Percentiles rank a stretch among this genome's conserved stretches.
These are phyloP conservation scores for Bathelium albidoporum DNA, from an alignment of 495 filamentous ascomycete species.

Conservation along the genomic window DNA sequence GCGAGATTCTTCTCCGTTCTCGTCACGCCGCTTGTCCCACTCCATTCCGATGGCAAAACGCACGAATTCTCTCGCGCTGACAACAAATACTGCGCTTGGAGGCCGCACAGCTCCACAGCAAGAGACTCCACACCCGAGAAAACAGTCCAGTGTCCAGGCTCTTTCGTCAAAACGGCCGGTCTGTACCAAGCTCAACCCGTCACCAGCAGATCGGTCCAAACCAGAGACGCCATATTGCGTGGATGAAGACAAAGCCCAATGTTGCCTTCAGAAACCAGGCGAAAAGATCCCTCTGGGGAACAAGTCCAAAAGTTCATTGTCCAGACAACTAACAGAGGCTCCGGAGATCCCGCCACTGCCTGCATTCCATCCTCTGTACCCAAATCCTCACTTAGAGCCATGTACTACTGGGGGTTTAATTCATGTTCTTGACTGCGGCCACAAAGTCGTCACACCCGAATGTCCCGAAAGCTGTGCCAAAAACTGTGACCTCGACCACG, in stretches of 20 bases:
- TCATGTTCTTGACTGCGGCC: neutral
- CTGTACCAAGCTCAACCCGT: neutral
- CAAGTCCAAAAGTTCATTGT: neutral
- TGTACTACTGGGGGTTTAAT: neutral
- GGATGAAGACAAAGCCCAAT: neutral
- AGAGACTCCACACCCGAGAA: neutral
- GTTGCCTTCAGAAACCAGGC: neutral
- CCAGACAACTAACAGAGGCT: neutral
- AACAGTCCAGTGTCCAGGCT: neutral
- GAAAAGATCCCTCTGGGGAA: neutral
- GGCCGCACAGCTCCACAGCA: neutral
- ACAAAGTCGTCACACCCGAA: neutral
- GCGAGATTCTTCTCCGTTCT: neutral
- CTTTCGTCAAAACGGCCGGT: neutral
- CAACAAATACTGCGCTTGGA: neutral
- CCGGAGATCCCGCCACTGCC: neutral
- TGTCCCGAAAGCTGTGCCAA: neutral
- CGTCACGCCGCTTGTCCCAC: too few relatives aligned
- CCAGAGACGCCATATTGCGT: neutral
- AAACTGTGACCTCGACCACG: neutral
- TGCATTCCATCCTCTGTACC: neutral
- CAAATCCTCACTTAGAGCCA: conserved; percentile 1
- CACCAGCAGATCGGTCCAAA: neutral
- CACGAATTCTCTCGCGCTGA: neutral
- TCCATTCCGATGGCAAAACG: neutral